These are phyloP conservation scores for Taphrina wiesneri DNA, from an alignment of 1,139 yeast species.

Conservation along the genomic window DNA sequence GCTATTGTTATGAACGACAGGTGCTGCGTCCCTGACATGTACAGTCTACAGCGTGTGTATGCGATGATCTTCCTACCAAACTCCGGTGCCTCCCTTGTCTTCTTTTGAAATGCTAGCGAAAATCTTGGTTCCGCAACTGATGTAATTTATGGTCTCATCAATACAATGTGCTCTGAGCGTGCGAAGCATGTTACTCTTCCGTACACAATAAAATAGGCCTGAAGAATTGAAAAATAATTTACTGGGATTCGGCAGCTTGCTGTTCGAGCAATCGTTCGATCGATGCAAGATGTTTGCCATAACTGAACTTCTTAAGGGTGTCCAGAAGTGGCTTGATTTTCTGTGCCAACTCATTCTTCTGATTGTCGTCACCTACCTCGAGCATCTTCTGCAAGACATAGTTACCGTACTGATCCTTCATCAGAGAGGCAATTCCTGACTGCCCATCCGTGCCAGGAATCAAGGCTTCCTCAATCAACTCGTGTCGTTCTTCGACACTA, in stretches of 20 bases:
- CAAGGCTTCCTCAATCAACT: conserved; percentile 65
- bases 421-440: conserved; percentile 55
- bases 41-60: conserved; percentile 6
- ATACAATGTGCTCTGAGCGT: conserved; percentile 3
- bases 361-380: conserved; percentile 71
- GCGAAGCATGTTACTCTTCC: background rate
- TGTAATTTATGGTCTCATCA: conserved; percentile 1
- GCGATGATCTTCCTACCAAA: background rate
- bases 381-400: conserved; percentile 94
- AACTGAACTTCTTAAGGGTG: conserved; percentile 48
- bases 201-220: background rate
- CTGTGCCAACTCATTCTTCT: conserved; percentile 49
- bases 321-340: conserved; percentile 49
- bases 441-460: conserved; percentile 38
- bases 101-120: background rate
- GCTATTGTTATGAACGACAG: conserved; percentile 1
- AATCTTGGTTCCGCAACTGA: background rate
- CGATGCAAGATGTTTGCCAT: conserved; percentile 63
- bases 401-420: conserved; percentile 97
- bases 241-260: conserved; percentile 13
- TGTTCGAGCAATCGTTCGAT: conserved; percentile 32
- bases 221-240: background rate
- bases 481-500: conserved; percentile 59
- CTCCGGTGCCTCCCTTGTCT: background rate
- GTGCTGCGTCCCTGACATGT: conserved; percentile 9